Percentiles rank a stretch among this genome's conserved stretches.
Conservation (phyloP, 2,329 filamentous ascomycete genomes). For the Paracamarosporium sp. region DNA sequence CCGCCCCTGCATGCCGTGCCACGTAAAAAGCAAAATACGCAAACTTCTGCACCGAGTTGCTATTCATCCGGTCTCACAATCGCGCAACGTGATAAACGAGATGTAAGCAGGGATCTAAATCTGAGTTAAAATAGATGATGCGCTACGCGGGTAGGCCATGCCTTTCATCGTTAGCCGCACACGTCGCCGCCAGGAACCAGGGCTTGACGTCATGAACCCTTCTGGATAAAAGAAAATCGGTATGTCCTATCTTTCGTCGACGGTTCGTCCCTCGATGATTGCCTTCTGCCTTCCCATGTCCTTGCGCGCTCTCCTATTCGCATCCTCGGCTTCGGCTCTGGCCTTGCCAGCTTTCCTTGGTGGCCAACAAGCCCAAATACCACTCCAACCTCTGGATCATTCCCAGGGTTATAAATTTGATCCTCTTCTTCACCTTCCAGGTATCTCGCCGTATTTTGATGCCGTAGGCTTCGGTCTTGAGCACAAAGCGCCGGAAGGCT, state of each 20-base stretch:
- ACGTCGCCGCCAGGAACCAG: background rate
- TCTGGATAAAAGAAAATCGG: background rate
- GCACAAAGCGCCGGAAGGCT: slow-evolving; percentile 56
- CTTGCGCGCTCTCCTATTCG: slow-evolving; percentile 23
- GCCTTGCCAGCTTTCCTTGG: slow-evolving; percentile 25
- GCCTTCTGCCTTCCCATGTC: slow-evolving; percentile 7
- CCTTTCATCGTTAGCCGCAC: background rate
- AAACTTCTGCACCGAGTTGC: background rate
- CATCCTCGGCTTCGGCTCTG: slow-evolving; percentile 20
- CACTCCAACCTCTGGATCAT: slow-evolving; percentile 30
- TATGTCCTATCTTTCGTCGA: background rate
- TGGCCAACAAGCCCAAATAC: slow-evolving; percentile 18
- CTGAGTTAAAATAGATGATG: background rate
- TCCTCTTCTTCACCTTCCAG: slow-evolving; percentile 56
- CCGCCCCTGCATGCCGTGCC: background rate
- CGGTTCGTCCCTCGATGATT: background rate
- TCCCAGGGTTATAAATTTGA: slow-evolving; percentile 52
- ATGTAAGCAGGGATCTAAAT: background rate
- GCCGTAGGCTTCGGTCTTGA: slow-evolving; percentile 55
- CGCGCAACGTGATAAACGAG: background rate
- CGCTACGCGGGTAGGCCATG: background rate
- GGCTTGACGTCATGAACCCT: background rate
- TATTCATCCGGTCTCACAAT: background rate
- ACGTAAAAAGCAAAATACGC: background rate
- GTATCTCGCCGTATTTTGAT: slow-evolving; percentile 59